Evolutionary conservation across 768 basidiomycete genomes (phyloP).

Genomic region (Phlebiopsis gigantea): DNA sequence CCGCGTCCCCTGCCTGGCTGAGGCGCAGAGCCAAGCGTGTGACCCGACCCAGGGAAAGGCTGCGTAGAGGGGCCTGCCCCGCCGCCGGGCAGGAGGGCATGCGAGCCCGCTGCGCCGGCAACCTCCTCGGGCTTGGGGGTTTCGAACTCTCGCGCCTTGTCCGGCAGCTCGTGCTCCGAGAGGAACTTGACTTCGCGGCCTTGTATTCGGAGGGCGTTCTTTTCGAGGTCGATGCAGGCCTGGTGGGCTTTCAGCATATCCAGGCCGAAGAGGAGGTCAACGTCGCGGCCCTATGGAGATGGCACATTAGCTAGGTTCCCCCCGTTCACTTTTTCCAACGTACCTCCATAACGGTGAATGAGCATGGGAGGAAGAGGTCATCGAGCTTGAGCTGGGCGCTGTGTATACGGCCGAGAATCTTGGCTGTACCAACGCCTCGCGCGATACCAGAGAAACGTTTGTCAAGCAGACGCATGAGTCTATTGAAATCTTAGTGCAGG

Average conservation of each 20-base stretch:
- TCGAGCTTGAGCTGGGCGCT: constrained; percentile 86
- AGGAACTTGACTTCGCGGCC: constrained; percentile 85
- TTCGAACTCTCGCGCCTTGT: constrained; percentile 51
- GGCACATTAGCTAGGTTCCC: too few species aligned
- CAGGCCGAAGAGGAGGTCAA: constrained; percentile 95
- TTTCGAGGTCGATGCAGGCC: constrained; percentile 90
- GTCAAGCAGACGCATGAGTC: constrained; percentile 92
- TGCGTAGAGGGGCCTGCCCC: constrained; percentile 14
- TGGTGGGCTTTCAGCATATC: constrained; percentile 99
- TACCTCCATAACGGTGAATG: constrained; percentile 95
- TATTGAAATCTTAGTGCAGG: constrained; percentile 24
- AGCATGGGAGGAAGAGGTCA: constrained; percentile 80
- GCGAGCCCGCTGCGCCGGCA: constrained; percentile 20
- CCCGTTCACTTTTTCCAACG: background rate
- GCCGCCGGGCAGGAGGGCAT: constrained; percentile 10
- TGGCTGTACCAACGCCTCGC: constrained; percentile 89
- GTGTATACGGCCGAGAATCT: constrained; percentile 92
- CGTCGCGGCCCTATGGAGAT: constrained; percentile 65
- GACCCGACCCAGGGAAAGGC: constrained; percentile 66
- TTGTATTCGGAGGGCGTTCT: constrained; percentile 88
- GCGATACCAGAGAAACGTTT: constrained; percentile 85
- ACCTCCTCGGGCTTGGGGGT: constrained; percentile 24
- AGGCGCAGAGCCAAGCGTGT: constrained; percentile 49
- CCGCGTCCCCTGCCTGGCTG: constrained; percentile 18
- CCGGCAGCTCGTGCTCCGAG: constrained; percentile 90